Percentiles rank a stretch among this genome's conserved stretches.
These are phyloP conservation scores for Wallacemonas sp. DNA, from an alignment of 208 protist species.

Conservation along the genomic window DNA sequence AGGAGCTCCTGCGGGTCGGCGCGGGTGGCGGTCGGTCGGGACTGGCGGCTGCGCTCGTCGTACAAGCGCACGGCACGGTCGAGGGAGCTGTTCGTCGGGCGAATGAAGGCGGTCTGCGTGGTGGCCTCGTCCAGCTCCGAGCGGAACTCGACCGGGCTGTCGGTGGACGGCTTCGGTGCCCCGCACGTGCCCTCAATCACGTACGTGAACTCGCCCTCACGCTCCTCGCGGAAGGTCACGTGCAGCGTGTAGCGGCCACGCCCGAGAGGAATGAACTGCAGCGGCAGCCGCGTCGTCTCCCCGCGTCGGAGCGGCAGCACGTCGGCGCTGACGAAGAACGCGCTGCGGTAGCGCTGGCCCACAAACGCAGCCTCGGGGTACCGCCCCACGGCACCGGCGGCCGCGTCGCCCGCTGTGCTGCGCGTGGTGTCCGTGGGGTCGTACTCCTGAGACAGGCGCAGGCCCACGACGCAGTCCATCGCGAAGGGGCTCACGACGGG, in stretches of 20 bases:
- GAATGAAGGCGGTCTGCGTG: slow-evolving; percentile 47
- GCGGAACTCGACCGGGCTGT: slow-evolving; percentile 52
- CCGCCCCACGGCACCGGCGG: slow-evolving; percentile 3
- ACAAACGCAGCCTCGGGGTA: slow-evolving; percentile 43
- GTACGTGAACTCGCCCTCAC: slow-evolving; percentile 91
- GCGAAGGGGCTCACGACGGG: slow-evolving; percentile 83
- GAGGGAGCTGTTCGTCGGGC: slow-evolving; percentile 50
- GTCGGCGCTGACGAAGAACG: slow-evolving; percentile 71
- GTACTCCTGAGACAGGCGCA: slow-evolving; percentile 76
- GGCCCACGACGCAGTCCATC: slow-evolving; percentile 70
- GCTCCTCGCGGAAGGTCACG: slow-evolving; percentile 87
- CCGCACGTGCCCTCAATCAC: slow-evolving; percentile 64
- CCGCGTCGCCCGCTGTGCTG: neutral
- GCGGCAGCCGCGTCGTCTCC: slow-evolving; percentile 62
- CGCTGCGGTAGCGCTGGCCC: slow-evolving; percentile 34
- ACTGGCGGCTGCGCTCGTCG: slow-evolving; percentile 61
- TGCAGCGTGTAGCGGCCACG: slow-evolving; percentile 72
- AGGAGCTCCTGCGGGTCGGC: slow-evolving; percentile 18
- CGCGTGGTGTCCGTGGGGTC: slow-evolving; percentile 14
- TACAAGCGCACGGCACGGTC: slow-evolving; percentile 74
- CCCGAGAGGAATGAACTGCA: slow-evolving; percentile 86
- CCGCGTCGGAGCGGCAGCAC: slow-evolving; percentile 70
- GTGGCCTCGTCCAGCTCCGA: slow-evolving; percentile 68
- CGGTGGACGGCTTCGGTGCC: slow-evolving; percentile 46
- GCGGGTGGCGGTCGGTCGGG: neutral